Percentiles rank a stretch among this genome's conserved stretches.
Evolutionary conservation across 306 rosid genomes (phyloP).

Genomic region (Elaeagnus macrophylla): DNA sequence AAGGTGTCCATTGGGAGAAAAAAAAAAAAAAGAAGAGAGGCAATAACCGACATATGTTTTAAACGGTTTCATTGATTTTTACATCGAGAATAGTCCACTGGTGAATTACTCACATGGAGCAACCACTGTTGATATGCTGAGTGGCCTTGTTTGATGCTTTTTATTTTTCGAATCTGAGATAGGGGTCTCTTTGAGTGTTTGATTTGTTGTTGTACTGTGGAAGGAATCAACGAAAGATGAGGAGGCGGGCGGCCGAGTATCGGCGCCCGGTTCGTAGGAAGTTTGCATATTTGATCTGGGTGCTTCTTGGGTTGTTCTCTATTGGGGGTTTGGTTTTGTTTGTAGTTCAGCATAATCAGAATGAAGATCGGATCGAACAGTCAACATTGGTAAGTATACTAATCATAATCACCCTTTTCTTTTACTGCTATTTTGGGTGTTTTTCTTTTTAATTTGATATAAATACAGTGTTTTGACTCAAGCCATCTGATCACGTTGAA

Average conservation of each 20-base stretch:
- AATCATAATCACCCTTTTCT: neutral
- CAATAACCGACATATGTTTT: too few relatives aligned
- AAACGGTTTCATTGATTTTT: neutral
- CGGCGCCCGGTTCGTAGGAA: constrained; percentile 97
- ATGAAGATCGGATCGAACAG: constrained; percentile 64
- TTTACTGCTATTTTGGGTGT: constrained; percentile 3
- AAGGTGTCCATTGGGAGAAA: neutral
- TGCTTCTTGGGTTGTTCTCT: constrained; percentile 55
- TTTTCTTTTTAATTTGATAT: constrained; percentile 3
- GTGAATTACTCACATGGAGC: constrained; percentile 12
- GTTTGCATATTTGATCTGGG: constrained; percentile 88
- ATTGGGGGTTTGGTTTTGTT: constrained; percentile 57
- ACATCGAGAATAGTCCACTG: neutral
- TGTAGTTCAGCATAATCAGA: constrained; percentile 70
- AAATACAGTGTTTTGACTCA: neutral
- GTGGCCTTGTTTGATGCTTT: constrained; percentile 5
- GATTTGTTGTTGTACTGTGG: constrained; percentile 37
- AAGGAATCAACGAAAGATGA: constrained; percentile 49
- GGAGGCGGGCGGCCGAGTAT: constrained; percentile 93
- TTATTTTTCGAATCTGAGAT: constrained; percentile 23
- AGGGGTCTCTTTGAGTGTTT: constrained; percentile 19
- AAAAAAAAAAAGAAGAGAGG: too few relatives aligned
- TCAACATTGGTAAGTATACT: constrained; percentile 38
- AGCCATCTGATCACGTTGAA: constrained; percentile 10
- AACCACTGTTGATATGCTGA: constrained; percentile 4